Conservation (phyloP, 164 flowering plant species). For the Vitis labrusca region DNA sequence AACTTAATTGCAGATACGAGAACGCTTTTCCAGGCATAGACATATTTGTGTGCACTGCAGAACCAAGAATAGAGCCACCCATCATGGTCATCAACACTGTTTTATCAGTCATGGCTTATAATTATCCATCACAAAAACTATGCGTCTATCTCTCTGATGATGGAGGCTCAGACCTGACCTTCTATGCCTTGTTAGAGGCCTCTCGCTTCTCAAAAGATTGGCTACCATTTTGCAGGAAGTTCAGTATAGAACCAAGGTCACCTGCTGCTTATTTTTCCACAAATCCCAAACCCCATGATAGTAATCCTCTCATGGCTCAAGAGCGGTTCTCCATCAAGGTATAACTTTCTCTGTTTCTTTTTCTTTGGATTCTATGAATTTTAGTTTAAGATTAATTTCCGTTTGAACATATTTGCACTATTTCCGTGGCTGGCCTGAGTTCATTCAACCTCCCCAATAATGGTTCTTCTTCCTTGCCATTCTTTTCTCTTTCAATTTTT, state of each 20-base stretch:
- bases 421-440: too few relatives aligned
- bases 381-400: too few relatives aligned
- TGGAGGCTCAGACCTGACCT: slow-evolving; percentile 42
- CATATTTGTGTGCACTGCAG: slow-evolving; percentile 49
- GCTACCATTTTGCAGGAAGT: slow-evolving; percentile 51
- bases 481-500: too few relatives aligned
- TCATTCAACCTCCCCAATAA: too few relatives aligned
- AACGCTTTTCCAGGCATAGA: slow-evolving; percentile 34
- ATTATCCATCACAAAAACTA: slow-evolving; percentile 41
- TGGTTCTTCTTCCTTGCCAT: too few relatives aligned
- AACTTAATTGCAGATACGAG: slow-evolving; percentile 9
- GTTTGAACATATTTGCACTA: too few relatives aligned
- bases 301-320: neutral
- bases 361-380: too few relatives aligned
- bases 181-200: slow-evolving; percentile 49
- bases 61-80: slow-evolving; percentile 43
- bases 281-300: neutral
- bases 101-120: slow-evolving; percentile 45
- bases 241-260: slow-evolving; percentile 33
- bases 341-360: too few relatives aligned
- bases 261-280: slow-evolving; percentile 37
- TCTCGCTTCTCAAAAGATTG: slow-evolving; percentile 38
- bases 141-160: slow-evolving; percentile 47
- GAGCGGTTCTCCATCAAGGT: slow-evolving; percentile 15
- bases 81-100: slow-evolving; percentile 37